Base-by-base conservation (phyloP, 2,329 filamentous ascomycete genomes). In the Fusarium sp. region DNA sequence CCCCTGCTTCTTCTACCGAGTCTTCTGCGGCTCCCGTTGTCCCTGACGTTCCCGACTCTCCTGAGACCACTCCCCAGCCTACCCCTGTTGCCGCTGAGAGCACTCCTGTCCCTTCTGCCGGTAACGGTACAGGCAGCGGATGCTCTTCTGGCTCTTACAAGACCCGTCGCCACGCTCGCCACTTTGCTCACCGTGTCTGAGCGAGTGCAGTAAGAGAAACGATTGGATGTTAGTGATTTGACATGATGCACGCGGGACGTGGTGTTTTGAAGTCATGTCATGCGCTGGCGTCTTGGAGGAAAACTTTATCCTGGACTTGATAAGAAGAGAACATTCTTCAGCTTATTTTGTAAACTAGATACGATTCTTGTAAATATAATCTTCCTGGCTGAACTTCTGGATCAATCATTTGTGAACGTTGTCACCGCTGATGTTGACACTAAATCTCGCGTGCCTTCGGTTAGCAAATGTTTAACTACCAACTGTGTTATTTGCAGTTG, bases 221-320 rank as follows among this genome's bases (percentile, higher is more conserved):
- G 61, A 66, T 65, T 38, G 5, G 44, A 38, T 29, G 49, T 23
- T 31, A 59, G 46, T 38, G 23, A 39, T 35, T 49, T 55, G 60
- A 18, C 51, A 45, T 66, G 51, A 31, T 66, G 45, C 63, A 66
- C 63, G 63, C 63, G 23, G 63, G 63, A 44, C 63, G 60, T 66
- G 63, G 35, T 59, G 61, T 49, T 59, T 58, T 25, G 27, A 45
- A 51, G 49, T 56, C 63, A 57, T 66, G 25, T 59, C 38, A 49
- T 49, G 25, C 21, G 35, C 33, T 64, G 49, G 27, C 5, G 18
- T 39, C 15, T 29, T 15, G 12, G 19, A 59, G 23, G 38, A 42
- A 29, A 10, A 38, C 10, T 6, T 3, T 15, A 44, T 29, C 49
- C 44, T 54, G 46, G 37, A 42, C 29, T 56, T 56, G 58, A 55